phyloP scores from a whole-genome alignment of 2,329 filamentous ascomycete species.

The Aspergillus caelatus region DNA sequence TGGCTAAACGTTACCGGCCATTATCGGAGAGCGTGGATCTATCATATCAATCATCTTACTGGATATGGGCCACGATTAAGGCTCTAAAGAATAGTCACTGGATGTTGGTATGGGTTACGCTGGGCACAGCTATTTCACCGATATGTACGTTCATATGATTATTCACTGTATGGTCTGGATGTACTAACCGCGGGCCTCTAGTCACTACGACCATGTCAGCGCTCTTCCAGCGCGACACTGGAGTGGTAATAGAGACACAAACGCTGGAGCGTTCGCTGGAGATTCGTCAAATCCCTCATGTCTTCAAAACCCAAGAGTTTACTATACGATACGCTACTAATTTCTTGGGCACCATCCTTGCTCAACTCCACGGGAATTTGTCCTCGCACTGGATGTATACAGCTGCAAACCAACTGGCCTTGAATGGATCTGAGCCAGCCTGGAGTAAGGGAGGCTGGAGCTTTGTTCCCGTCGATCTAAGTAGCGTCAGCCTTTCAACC shows the following conservation, averaged over 20 bases:
- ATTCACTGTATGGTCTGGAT: too few relatives aligned
- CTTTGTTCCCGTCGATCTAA: slow-evolving; percentile 2
- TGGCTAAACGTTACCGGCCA: neutral
- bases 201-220: slow-evolving; percentile 3
- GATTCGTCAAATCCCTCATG: neutral
- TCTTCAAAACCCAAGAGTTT: neutral
- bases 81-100: slow-evolving; percentile 1
- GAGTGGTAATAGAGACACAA: neutral
- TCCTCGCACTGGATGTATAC: slow-evolving; percentile 5
- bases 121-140: slow-evolving; percentile 1
- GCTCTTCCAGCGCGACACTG: neutral
- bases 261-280: neutral
- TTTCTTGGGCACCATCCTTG: neutral
- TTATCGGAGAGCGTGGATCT: neutral
- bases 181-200: neutral
- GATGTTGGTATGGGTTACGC: slow-evolving; percentile 2
- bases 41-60: slow-evolving; percentile 6
- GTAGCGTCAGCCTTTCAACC: neutral
- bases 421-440: slow-evolving; percentile 4
- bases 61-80: slow-evolving; percentile 1
- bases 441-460: slow-evolving; percentile 8
- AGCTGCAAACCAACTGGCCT: slow-evolving; percentile 2
- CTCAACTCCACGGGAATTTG: neutral
- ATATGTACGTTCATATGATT: neutral
- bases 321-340: neutral